Percentiles rank a stretch among this genome's conserved stretches.
Conservation (phyloP, 805 yeast genomes). For the Spathaspora sp. region DNA sequence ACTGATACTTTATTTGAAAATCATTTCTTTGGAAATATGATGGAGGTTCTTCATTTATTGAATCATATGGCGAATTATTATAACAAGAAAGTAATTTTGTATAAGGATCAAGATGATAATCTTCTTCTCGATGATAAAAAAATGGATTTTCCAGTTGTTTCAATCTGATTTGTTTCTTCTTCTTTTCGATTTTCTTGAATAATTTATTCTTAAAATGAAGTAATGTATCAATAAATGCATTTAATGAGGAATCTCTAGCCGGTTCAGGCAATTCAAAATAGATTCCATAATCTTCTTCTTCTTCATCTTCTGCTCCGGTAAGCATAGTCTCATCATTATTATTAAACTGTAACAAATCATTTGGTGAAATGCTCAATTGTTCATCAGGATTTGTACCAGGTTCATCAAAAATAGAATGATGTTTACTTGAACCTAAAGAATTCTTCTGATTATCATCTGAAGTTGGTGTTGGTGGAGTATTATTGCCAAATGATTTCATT, state of each 20-base stretch:
- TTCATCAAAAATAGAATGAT: constrained; percentile 5
- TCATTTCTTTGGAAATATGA: constrained; percentile 18
- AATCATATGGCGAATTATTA: constrained; percentile 20
- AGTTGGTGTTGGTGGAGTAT: background rate
- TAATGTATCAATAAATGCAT: constrained; percentile 17
- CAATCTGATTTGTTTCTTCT: constrained; percentile 5
- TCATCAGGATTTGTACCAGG: background rate
- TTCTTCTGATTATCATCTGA: background rate
- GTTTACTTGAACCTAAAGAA: constrained; percentile 4
- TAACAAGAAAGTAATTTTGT: constrained; percentile 6
- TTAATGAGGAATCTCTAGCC: constrained; percentile 12
- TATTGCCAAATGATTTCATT: constrained; percentile 11
- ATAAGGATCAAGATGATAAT: constrained; percentile 5
- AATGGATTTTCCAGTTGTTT: constrained; percentile 7
- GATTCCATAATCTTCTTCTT: constrained; percentile 15
- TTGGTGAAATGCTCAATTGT: constrained; percentile 6
- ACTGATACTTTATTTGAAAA: constrained; percentile 21
- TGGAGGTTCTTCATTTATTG: constrained; percentile 31
- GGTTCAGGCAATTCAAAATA: constrained; percentile 17
- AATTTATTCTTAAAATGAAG: constrained; percentile 19
- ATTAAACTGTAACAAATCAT: constrained; percentile 5
- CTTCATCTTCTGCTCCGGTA: constrained; percentile 10
- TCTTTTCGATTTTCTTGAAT: constrained; percentile 2
- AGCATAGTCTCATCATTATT: background rate
- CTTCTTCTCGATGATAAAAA: constrained; percentile 3